Evolutionary conservation across 768 basidiomycete genomes (phyloP), one percentile per base, ranked within the genome.

Genomic region (Dacryopinax primogenitus): DNA sequence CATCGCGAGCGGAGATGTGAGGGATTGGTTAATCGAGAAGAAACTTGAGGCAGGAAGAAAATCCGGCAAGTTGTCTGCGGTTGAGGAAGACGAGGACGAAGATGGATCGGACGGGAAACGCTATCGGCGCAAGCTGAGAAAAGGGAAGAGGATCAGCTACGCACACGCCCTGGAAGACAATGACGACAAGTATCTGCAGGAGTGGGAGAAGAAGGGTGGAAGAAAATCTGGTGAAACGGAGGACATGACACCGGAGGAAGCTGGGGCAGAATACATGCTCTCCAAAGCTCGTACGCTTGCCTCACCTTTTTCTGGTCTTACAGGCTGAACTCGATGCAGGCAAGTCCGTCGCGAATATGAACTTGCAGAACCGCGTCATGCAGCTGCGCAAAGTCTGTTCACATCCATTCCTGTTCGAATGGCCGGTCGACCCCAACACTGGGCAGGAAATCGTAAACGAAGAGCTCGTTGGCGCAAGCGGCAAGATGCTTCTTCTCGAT

Each of bases 401-500:
- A 15, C 92, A 97, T 75, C 93, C 94, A 0, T 89, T 89, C 78
- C 76, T 92, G 4, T 94, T 95, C 72, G 86, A 90, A 68, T 90
- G 90, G 88, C 87, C 90, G 0, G 70, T 79, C 45, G 85, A 91
- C 69, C 78, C 81, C 0, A 70, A 77, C 3, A 88, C 86, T 0
- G 78, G 77, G n/a, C 75, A 84, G 41, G 82, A 82, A 0, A 77
- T 87, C 44, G 74, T 94, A 37, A 84, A 89, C 69, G 85, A 89
- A 28, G 85, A 93, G 70, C 78, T 97, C 33, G 83, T 94, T 28
- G 85, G 87, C 65, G 84, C 85, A 0, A 92, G 89, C 65, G 96
- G 96, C 18, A 99, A 99, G 80, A 98, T 98, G 95, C 87, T 98
- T 81, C 78, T 99, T 1, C 82, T 99, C 0, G 90, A 97, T 68